Evolutionary conservation across 306 rosid species (phyloP).

Genomic region (Quercus ilex): DNA sequence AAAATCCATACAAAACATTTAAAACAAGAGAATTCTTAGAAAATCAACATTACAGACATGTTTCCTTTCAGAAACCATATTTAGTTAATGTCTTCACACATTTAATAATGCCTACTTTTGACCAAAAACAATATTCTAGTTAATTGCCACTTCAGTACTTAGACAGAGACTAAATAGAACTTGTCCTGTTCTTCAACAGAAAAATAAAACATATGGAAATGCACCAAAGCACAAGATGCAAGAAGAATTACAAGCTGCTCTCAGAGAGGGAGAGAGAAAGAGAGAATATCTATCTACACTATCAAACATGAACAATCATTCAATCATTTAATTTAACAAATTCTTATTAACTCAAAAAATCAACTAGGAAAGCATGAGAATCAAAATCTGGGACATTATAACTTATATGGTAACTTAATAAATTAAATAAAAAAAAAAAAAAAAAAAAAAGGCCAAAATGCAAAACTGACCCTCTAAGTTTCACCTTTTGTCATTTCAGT

Average conservation of each 20-base stretch:
- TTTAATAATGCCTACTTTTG: neutral
- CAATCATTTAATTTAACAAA: neutral
- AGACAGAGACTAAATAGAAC: neutral
- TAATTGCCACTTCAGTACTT: neutral
- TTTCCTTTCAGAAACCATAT: neutral
- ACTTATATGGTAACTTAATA: neutral
- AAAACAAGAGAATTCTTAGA: neutral
- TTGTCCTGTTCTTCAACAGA: neutral
- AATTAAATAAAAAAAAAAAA: no score
- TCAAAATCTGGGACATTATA: neutral
- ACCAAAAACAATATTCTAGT: neutral
- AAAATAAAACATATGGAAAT: neutral
- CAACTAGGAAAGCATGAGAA: neutral
- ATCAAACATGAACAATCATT: neutral
- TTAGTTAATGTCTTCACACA: neutral
- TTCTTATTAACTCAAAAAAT: neutral
- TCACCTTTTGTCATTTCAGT: no score
- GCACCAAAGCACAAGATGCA: neutral
- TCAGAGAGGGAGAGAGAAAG: neutral
- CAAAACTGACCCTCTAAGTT: no score
- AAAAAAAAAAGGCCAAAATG: no score
- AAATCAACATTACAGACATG: neutral
- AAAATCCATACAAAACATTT: slow-evolving; percentile 4
- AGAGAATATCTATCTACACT: neutral
- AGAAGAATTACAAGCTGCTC: neutral